A percentile compares a stretch with the other conserved stretches of the same genome.
These are phyloP conservation scores for Stropharia rugosoannulata DNA, from an alignment of 768 basidiomycete genomes.

Conservation along the genomic window DNA sequence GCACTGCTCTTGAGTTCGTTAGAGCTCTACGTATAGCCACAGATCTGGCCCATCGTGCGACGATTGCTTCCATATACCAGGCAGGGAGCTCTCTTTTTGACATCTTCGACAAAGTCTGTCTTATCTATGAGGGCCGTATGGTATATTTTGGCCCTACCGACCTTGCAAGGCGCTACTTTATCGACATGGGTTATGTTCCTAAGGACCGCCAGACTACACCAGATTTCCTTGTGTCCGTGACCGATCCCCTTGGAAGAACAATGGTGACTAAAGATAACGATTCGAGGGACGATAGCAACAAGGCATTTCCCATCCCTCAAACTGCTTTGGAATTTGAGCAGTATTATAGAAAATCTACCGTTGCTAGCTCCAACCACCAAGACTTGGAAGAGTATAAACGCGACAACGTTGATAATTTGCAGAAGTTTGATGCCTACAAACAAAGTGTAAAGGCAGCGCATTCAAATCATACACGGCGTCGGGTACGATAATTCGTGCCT, in stretches of 20 bases:
- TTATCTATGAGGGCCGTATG: slow-evolving; percentile 74
- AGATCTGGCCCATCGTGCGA: slow-evolving; percentile 51
- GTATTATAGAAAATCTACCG: slow-evolving; percentile 25
- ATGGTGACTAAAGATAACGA: slow-evolving; percentile 19
- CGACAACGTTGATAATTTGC: slow-evolving; percentile 42
- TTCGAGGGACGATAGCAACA: background rate
- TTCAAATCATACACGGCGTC: slow-evolving; percentile 38
- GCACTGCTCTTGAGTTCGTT: slow-evolving; percentile 73
- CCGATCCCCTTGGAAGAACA: slow-evolving; percentile 56
- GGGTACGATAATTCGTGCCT: slow-evolving; percentile 13
- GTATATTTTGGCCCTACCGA: slow-evolving; percentile 74
- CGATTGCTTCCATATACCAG: slow-evolving; percentile 83
- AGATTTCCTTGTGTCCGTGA: slow-evolving; percentile 62
- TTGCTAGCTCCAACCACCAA: slow-evolving; percentile 18
- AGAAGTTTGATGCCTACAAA: slow-evolving; percentile 39
- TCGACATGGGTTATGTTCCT: slow-evolving; percentile 63
- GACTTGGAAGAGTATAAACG: slow-evolving; percentile 50
- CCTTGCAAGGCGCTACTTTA: slow-evolving; percentile 71
- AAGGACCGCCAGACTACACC: slow-evolving; percentile 63
- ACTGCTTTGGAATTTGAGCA: slow-evolving; percentile 51
- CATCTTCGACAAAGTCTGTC: slow-evolving; percentile 70
- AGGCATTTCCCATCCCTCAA: slow-evolving; percentile 30
- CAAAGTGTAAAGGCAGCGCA: slow-evolving; percentile 51
- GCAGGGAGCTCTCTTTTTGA: slow-evolving; percentile 69
- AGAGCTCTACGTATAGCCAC: slow-evolving; percentile 65